Percentiles rank a stretch among this genome's conserved stretches.
Conservation (phyloP, 2,329 filamentous ascomycete genomes). For the Sporothrix protearum region DNA sequence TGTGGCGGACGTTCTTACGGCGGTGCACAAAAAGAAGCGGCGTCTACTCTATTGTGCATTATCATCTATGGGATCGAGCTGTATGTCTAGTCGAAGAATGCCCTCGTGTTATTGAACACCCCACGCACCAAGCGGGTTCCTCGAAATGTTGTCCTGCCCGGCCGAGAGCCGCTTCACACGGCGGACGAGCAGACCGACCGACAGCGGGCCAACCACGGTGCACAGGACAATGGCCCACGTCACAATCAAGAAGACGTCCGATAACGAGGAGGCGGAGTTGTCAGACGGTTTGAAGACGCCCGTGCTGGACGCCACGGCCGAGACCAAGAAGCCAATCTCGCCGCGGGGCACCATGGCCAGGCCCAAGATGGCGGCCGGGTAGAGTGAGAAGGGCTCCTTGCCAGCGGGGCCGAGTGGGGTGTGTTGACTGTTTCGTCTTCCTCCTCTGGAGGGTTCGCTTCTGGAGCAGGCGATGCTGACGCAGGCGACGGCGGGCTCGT, state of each 20-base stretch:
- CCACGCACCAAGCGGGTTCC: slow-evolving; percentile 24
- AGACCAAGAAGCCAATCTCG: slow-evolving; percentile 76
- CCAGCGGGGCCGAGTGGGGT: slow-evolving; percentile 29
- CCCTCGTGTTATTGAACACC: slow-evolving; percentile 2
- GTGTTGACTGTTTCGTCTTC: neutral
- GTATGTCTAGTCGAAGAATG: neutral
- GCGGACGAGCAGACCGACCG: slow-evolving; percentile 46
- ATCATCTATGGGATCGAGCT: neutral
- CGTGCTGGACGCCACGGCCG: slow-evolving; percentile 59
- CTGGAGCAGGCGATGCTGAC: neutral
- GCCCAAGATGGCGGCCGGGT: slow-evolving; percentile 64
- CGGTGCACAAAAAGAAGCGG: neutral
- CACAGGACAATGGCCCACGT: slow-evolving; percentile 56
- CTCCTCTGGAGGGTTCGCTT: no score
- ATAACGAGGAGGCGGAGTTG: slow-evolving; percentile 24
- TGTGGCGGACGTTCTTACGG: neutral
- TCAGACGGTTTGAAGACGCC: slow-evolving; percentile 38
- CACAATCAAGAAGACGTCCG: slow-evolving; percentile 50
- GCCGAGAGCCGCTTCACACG: slow-evolving; percentile 38
- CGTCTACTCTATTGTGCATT: neutral
- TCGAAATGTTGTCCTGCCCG: neutral
- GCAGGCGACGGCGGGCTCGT: neutral
- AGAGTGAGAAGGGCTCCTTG: slow-evolving; percentile 56
- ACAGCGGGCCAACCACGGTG: slow-evolving; percentile 50
- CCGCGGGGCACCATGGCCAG: slow-evolving; percentile 70